Base-by-base conservation (phyloP, 179 eudicot genomes). In the Vitellaria paradoxa region DNA sequence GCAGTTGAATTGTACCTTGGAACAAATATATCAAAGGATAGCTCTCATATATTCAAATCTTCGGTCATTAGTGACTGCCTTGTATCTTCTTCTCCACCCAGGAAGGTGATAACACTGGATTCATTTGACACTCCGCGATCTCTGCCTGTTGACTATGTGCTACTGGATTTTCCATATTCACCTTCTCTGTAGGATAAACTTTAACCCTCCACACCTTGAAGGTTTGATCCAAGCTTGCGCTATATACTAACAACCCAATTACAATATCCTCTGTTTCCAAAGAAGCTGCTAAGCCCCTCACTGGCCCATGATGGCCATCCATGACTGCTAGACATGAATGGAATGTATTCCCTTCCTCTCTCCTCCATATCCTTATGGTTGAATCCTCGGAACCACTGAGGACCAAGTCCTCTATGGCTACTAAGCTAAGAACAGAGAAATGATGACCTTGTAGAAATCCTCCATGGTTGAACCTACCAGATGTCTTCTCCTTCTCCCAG, bases 341-440 rank as follows among this genome's bases (percentile, higher is more conserved):
- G 46, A 73, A 72, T 14, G 75, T 21, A 9, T 80, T 81, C 50
- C 87, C 90, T 40, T 78, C 78, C 40, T 81, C 89, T 64, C 90
- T 76, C 62, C 82, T 80, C 93, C 96, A 89, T 2, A 91, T 76
- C 82, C 90, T 81, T 20, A 89, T 84, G 0, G 90, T 89, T 20
- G 88, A 76, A 60, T 88, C 96, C 63, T 86, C 91, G 2, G 91
- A 89, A 1, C 93, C 96, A 46, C 91, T 91, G 0, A 91, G 81
- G 6, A 91, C 59, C 17, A 91, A 55, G 56, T 85, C 83, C 47
- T 84, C 89, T 2, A 89, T 68, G 0, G 88, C 79, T 8, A 70
- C 84, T 10, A 91, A 78, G 52, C 90, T 86, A 18, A 88, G 90
- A 21, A 89, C 86, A 21, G 89, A 83, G 56, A 91, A 89, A 9